These are phyloP conservation scores for Entomophthora muscae DNA, from an alignment of 371 early-diverging fungal species.

Conservation along the genomic window DNA sequence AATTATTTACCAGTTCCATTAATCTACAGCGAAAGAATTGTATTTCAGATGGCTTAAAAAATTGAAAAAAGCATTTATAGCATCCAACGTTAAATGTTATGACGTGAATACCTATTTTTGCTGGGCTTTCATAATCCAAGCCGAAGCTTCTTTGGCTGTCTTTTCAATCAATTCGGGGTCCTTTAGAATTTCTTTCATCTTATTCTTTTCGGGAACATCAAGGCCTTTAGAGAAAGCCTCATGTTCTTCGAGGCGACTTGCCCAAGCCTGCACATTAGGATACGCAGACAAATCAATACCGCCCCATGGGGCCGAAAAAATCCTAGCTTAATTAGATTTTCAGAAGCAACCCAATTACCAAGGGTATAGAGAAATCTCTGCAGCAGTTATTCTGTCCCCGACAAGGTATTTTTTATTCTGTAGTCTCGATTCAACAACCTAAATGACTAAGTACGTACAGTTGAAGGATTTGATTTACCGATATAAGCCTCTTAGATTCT, in stretches of 20 bases:
- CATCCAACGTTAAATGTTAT: too few species aligned
- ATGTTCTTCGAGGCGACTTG: slow-evolving; percentile 6
- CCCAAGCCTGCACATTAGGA: slow-evolving; percentile 10
- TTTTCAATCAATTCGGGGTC: not conserved
- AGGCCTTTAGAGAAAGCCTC: slow-evolving; percentile 7
- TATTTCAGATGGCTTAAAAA: too few species aligned
- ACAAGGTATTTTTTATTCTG: slow-evolving; percentile 18
- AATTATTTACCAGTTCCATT: too few species aligned
- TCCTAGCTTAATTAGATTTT: not conserved
- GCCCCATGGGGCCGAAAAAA: not conserved
- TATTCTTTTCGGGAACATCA: slow-evolving; percentile 11
- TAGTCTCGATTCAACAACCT: slow-evolving; percentile 9
- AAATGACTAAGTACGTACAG: not conserved
- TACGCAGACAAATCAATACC: slow-evolving; percentile 2
- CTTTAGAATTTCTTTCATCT: not conserved
- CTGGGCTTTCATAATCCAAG: slow-evolving; percentile 3
- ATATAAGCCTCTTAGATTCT: slow-evolving; percentile 20
- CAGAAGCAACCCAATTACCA: not conserved
- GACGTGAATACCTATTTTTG: too few species aligned
- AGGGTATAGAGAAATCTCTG: not conserved
- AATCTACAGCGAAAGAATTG: too few species aligned
- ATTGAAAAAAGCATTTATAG: too few species aligned
- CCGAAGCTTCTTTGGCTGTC: not conserved
- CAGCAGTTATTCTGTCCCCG: slow-evolving; percentile 12
- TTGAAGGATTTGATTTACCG: slow-evolving; percentile 10